These are phyloP conservation scores for Ambrosiella xylebori DNA, from an alignment of 2,329 filamentous ascomycete genomes.

Conservation along the genomic window DNA sequence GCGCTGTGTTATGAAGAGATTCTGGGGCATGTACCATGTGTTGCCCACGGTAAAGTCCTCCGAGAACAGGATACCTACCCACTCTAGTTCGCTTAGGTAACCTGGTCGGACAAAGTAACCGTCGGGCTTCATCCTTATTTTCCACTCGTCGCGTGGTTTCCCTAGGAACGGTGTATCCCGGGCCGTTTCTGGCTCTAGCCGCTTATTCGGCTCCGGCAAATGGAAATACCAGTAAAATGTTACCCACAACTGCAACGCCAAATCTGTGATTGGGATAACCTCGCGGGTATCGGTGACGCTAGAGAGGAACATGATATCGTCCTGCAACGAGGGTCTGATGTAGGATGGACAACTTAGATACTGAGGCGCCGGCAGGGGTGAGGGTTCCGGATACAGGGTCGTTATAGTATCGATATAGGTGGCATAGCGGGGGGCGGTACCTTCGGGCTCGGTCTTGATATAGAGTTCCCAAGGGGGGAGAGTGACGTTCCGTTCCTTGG, in stretches of 20 bases:
- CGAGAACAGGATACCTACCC: conserved; percentile 57
- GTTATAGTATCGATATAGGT: too few species aligned
- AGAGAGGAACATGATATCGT: conserved; percentile 82
- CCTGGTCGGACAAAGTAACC: conserved; percentile 74
- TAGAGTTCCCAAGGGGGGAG: background rate
- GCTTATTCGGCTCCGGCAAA: conserved; percentile 53
- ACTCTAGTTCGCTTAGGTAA: conserved; percentile 74
- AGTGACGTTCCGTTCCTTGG: background rate
- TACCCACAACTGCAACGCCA: conserved; percentile 93
- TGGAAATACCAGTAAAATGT: conserved; percentile 97
- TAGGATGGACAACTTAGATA: conserved; percentile 27
- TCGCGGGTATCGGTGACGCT: conserved; percentile 62
- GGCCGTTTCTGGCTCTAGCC: conserved; percentile 39
- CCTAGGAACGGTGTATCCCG: conserved; percentile 52
- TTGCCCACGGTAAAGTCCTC: conserved; percentile 52
- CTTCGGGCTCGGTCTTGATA: background rate
- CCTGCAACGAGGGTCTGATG: conserved; percentile 53
- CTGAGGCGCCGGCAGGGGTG: background rate
- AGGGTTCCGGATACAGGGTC: background rate
- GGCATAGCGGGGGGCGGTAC: background rate
- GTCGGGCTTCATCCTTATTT: conserved; percentile 18
- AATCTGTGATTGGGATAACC: conserved; percentile 67
- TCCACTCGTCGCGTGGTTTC: conserved; percentile 69
- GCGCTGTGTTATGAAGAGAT: conserved; percentile 65
- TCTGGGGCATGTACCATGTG: conserved; percentile 40